Evolutionary conservation across 2,329 filamentous ascomycete species (phyloP), one percentile per base, ranked within the genome.

Genomic region (Cordyceps pruinosa): DNA sequence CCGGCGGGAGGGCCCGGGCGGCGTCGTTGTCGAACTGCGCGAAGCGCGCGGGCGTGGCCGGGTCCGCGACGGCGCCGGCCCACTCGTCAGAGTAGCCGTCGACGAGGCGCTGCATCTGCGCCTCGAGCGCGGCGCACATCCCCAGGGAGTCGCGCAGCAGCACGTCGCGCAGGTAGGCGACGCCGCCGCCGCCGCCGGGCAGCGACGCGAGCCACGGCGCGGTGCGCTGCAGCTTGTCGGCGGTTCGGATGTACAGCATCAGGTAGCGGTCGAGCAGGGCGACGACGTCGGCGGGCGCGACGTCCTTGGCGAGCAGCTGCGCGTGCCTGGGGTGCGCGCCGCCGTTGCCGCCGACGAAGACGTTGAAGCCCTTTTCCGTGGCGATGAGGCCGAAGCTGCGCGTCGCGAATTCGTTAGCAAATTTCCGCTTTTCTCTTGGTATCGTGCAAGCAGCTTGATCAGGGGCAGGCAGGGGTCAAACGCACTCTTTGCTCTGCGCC

Each of bases 201-300:
- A 96, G 80, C 53, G 80, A 82, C 70, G 96, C 91, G 37, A 96
- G 77, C 91, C 91, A 96, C 25, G 90, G 82, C 0, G 91, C 91
- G 26, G 91, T 96, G 50, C 91, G 83, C 72, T 96, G 90, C 0
- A 96, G 83, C 68, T 89, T 91, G 74, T 96, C 91, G 45, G 90
- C 91, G 0, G 92, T 95, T 63, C 90, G 88, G 66, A 96, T 94
- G 74, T 96, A 96, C 77, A 96, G 93, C 73, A 92, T 90, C 25
- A 96, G 81, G 67, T 94, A 96, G 45, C 92, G 86, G 70, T 96
- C 92, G 3, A 96, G 77, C 58, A 96, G 88, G 1, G 89, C 84
- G 9, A 96, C 79, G 9, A 96, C 86, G 65, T 95, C 88, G 52
- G 89, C 84, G 0, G 89, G 88, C 0, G 89, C 84, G 0, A 96